These are phyloP conservation scores for Syncephalastrum racemosum DNA, from an alignment of 371 early-diverging fungal species.

Conservation along the genomic window DNA sequence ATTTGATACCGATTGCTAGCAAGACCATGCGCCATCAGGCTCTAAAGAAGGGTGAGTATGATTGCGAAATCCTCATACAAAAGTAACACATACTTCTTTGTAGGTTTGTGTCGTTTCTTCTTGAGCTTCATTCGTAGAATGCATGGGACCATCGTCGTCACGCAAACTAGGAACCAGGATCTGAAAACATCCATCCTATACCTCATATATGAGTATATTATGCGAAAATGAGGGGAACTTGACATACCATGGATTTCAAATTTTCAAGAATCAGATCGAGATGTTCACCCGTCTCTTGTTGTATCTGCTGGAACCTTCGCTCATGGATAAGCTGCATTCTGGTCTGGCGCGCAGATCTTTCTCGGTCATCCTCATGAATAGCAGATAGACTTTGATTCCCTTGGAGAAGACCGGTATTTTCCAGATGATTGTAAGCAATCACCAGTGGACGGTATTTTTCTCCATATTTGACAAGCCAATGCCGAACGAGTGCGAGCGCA, in stretches of 20 bases:
- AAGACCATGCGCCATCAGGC: slow-evolving; percentile 49
- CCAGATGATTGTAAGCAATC: slow-evolving; percentile 58
- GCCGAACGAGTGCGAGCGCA: slow-evolving; percentile 52
- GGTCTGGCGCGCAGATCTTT: slow-evolving; percentile 24
- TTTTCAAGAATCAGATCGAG: slow-evolving; percentile 52
- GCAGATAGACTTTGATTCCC: slow-evolving; percentile 6
- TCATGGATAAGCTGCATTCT: slow-evolving; percentile 40
- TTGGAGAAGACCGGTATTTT: slow-evolving; percentile 26
- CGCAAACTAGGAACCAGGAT: slow-evolving; percentile 51
- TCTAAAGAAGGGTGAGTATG: slow-evolving; percentile 15
- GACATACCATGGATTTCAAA: slow-evolving; percentile 46
- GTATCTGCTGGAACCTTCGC: slow-evolving; percentile 41
- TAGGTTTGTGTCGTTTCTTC: slow-evolving; percentile 8
- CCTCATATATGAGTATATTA: neutral
- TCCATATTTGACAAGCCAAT: slow-evolving; percentile 62
- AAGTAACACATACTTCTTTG: slow-evolving; percentile 21
- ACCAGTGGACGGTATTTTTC: slow-evolving; percentile 49
- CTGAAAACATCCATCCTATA: slow-evolving; percentile 53
- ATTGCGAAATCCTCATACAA: neutral
- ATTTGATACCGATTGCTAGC: slow-evolving; percentile 66
- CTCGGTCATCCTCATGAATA: slow-evolving; percentile 23
- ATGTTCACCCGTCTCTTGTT: slow-evolving; percentile 42
- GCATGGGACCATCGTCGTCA: slow-evolving; percentile 15
- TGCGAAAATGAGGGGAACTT: neutral
- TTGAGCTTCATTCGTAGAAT: neutral